Evolutionary conservation across 1,284 basidiomycete genomes (phyloP).

Genomic region (Neolentinus lepideus): DNA sequence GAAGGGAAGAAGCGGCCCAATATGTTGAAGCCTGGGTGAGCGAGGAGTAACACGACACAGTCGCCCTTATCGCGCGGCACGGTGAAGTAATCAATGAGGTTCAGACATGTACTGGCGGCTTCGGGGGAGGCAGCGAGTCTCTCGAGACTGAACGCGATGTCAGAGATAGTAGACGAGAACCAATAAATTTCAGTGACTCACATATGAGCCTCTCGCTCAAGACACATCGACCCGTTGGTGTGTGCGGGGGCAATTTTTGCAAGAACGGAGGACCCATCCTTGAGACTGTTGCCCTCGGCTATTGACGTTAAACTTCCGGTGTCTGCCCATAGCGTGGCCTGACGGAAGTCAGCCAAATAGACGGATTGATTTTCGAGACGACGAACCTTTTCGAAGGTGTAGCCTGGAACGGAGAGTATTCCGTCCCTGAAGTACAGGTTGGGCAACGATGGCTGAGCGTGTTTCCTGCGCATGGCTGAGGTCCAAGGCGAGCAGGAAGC

Average conservation of each 20-base stretch:
- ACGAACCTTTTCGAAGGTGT: conserved; percentile 58
- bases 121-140: conserved; percentile 43
- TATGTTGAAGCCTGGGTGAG: conserved; percentile 59
- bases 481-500: not conserved
- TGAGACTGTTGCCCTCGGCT: conserved; percentile 59
- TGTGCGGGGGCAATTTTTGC: conserved; percentile 67
- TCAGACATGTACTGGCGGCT: conserved; percentile 42
- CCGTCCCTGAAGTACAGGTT: conserved; percentile 39
- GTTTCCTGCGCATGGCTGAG: conserved; percentile 24
- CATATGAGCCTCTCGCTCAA: conserved; percentile 69
- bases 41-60: conserved; percentile 55
- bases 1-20: conserved; percentile 61
- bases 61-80: conserved; percentile 58
- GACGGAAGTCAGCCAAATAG: not conserved
- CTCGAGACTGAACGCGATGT: conserved; percentile 34
- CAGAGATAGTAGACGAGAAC: not conserved
- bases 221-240: conserved; percentile 61
- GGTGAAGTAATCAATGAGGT: conserved; percentile 57
- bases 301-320: conserved; percentile 63
- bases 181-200: conserved; percentile 29
- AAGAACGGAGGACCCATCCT: conserved; percentile 58
- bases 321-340: conserved; percentile 62
- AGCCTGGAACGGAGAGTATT: conserved; percentile 57
- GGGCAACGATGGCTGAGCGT: conserved; percentile 27
- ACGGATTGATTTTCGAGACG: not conserved